A percentile compares a stretch with the other conserved stretches of the same genome.
phyloP scores from a whole-genome alignment of 306 rosid species.

The Mimosa pudica region DNA sequence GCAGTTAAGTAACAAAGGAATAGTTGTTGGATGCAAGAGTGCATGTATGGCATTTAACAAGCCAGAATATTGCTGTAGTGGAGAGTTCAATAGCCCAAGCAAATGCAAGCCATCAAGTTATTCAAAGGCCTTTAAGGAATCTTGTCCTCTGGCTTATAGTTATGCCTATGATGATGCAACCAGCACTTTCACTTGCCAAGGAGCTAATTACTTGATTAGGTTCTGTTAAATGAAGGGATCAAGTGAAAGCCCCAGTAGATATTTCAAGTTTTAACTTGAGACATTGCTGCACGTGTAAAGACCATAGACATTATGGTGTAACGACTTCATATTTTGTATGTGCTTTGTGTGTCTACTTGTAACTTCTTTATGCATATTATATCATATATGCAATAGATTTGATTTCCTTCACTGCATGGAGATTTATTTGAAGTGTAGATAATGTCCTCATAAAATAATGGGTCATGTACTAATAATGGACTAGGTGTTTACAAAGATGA shows the following conservation, averaged over 20 bases:
- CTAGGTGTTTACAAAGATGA: not conserved
- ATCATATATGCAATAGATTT: not conserved
- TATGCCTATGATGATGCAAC: conserved; percentile 71
- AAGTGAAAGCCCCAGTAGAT: not conserved
- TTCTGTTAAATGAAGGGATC: conserved; percentile 47
- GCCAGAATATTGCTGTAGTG: conserved; percentile 61
- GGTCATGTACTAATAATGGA: not conserved
- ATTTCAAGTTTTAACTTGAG: not conserved
- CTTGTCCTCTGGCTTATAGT: conserved; percentile 64
- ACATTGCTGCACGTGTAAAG: not conserved
- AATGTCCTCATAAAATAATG: not conserved
- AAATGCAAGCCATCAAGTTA: conserved; percentile 49
- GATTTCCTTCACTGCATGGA: too few species aligned
- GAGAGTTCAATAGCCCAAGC: conserved; percentile 43
- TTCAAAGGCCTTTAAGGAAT: conserved; percentile 56
- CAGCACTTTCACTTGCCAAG: conserved; percentile 62
- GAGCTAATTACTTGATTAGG: conserved; percentile 52
- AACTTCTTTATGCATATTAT: not conserved
- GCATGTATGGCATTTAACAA: conserved; percentile 56
- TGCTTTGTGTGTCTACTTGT: not conserved
- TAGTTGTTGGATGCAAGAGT: conserved; percentile 55
- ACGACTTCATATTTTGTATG: not conserved
- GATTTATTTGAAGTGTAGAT: not conserved
- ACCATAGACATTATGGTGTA: not conserved
- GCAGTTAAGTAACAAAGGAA: conserved; percentile 40